A percentile compares a stretch with the other conserved stretches of the same genome.
Evolutionary conservation across 73 alveolate genomes (phyloP).

Genomic region (Uronychia binucleata): DNA sequence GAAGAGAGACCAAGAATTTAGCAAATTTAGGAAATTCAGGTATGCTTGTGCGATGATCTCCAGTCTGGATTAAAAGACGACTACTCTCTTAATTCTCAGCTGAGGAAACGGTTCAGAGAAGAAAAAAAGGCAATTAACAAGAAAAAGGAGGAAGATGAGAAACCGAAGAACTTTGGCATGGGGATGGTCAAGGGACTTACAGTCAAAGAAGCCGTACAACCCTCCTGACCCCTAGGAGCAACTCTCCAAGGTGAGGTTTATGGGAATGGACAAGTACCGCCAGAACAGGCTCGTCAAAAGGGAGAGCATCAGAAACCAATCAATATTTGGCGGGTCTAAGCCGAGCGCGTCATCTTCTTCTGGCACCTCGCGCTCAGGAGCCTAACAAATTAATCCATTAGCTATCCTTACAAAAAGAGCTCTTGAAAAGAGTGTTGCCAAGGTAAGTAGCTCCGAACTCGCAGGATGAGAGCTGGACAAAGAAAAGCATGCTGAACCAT

Average conservation of each 20-base stretch:
- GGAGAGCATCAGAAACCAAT: slow-evolving; percentile 28
- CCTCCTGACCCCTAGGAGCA: neutral
- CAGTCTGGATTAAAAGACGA: slow-evolving; percentile 18
- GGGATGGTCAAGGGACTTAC: neutral
- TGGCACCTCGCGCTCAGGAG: neutral
- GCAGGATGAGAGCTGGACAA: neutral
- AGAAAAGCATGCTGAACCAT: neutral
- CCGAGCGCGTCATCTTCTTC: neutral
- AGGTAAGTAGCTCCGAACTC: neutral
- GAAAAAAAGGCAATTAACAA: slow-evolving; percentile 9
- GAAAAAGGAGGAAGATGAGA: slow-evolving; percentile 17
- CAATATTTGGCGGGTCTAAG: slow-evolving; percentile 21
- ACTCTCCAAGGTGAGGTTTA: neutral
- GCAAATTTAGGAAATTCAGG: slow-evolving; percentile 22
- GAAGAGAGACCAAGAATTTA: slow-evolving; percentile 49
- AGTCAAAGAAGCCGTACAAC: slow-evolving; percentile 1
- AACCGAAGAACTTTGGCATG: slow-evolving; percentile 39
- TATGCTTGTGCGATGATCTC: neutral
- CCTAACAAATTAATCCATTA: neutral
- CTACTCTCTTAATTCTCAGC: slow-evolving; percentile 11
- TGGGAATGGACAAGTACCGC: slow-evolving; percentile 7
- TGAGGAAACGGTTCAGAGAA: slow-evolving; percentile 51
- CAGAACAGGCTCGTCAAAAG: slow-evolving; percentile 7
- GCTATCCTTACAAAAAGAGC: neutral
- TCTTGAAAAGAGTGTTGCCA: neutral